phyloP scores from a whole-genome alignment of 805 yeast species.

The Candida sonorensis region DNA sequence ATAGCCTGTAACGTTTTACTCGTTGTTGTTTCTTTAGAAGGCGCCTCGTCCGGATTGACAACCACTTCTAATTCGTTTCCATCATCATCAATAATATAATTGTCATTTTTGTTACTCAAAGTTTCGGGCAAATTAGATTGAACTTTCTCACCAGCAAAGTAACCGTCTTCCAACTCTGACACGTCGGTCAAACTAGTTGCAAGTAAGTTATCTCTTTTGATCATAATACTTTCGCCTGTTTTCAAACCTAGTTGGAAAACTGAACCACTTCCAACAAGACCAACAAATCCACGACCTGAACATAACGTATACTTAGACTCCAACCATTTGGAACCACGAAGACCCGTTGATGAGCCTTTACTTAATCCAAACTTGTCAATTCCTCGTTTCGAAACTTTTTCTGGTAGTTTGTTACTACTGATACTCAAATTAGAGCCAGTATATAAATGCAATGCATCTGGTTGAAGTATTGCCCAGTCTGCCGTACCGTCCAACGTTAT shows the following conservation, averaged over 20 bases:
- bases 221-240: slow-evolving; percentile 40
- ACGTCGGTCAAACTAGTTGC: slow-evolving; percentile 46
- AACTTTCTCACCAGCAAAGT: slow-evolving; percentile 13
- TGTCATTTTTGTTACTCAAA: slow-evolving; percentile 4
- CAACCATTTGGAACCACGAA: slow-evolving; percentile 15
- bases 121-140: too few relatives aligned
- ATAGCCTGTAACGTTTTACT: slow-evolving; percentile 3
- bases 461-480: slow-evolving; percentile 56
- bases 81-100: slow-evolving; percentile 4
- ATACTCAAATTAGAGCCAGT: slow-evolving; percentile 46
- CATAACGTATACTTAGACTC: slow-evolving; percentile 38
- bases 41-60: slow-evolving; percentile 9
- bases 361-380: slow-evolving; percentile 19
- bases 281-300: slow-evolving; percentile 52
- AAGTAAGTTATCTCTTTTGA: slow-evolving; percentile 39
- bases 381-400: slow-evolving; percentile 28
- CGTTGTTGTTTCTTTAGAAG: slow-evolving; percentile 3
- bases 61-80: slow-evolving; percentile 5
- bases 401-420: slow-evolving; percentile 33
- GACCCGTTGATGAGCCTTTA: slow-evolving; percentile 32
- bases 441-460: slow-evolving; percentile 41
- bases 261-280: slow-evolving; percentile 49
- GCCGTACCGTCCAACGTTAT: slow-evolving; percentile 48
- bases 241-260: slow-evolving; percentile 40
- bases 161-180: slow-evolving; percentile 29